A percentile compares a stretch with the other conserved stretches of the same genome.
Conservation (phyloP, 176 grass and related monocot genomes). For the Eragrostis nindensis region DNA sequence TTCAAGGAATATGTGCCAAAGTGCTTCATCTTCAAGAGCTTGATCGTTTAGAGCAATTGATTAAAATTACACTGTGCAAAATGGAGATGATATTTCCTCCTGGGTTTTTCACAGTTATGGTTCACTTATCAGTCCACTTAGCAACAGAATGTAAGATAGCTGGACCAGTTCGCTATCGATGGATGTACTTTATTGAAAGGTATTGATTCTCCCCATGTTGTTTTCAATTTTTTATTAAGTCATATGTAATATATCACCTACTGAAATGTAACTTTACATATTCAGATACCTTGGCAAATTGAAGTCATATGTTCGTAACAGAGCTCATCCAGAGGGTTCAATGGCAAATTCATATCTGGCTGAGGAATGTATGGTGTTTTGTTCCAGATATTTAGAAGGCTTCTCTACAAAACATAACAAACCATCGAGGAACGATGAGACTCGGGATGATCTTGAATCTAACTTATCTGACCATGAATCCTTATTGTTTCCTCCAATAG, state of each 20-base stretch:
- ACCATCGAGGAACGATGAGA: constrained; percentile 14
- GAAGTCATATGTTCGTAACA: constrained; percentile 31
- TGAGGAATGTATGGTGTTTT: constrained; percentile 22
- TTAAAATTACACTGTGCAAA: constrained; percentile 16
- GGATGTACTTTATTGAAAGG: constrained; percentile 36
- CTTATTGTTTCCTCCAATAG: not conserved
- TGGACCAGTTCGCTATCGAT: constrained; percentile 17
- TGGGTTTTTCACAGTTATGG: constrained; percentile 21
- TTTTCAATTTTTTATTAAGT: not conserved
- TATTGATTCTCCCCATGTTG: not conserved
- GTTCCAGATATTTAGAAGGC: constrained; percentile 15
- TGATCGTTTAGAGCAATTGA: not conserved
- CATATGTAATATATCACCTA: not conserved
- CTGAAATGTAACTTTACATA: not conserved
- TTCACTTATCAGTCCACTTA: not conserved
- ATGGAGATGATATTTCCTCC: constrained; percentile 18
- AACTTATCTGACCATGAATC: not conserved
- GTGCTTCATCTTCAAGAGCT: not conserved
- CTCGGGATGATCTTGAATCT: not conserved
- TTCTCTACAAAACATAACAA: constrained; percentile 22
- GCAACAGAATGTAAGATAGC: not conserved
- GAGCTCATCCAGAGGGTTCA: not conserved
- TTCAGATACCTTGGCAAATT: constrained; percentile 10
- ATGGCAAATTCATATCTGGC: constrained; percentile 18
- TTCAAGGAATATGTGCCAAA: constrained; percentile 10